Conservation (phyloP, 1,284 basidiomycete species). For the Thelephora terrestris region DNA sequence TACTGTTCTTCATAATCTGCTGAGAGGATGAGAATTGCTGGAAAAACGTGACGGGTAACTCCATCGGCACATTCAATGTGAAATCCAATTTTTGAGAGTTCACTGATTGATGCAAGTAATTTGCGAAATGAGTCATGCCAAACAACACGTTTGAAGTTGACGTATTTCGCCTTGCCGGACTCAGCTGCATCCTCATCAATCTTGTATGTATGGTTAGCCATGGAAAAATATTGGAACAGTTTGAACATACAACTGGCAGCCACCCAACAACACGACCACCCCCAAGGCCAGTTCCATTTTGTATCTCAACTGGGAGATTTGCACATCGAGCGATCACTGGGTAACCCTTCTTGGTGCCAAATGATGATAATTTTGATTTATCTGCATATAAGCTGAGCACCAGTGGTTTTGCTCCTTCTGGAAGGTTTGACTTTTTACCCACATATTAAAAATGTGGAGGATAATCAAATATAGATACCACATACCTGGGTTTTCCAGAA, state of each 20-base stretch:
- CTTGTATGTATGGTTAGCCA: constrained; percentile 4
- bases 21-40: constrained; percentile 20
- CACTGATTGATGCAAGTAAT: constrained; percentile 10
- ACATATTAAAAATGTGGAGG: no score
- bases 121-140: no score
- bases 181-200: constrained; percentile 13
- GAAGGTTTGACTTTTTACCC: no score
- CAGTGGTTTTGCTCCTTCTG: constrained; percentile 16
- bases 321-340: no score
- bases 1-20: constrained; percentile 24
- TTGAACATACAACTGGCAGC: constrained; percentile 29
- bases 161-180: constrained; percentile 11
- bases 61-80: no score
- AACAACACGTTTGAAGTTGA: no score
- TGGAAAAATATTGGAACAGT: background rate
- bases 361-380: constrained; percentile 33
- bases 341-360: no score
- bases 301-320: no score
- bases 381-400: constrained; percentile 31
- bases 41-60: constrained; percentile 13
- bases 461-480: no score
- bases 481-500: no score
- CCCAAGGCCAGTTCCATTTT: no score
- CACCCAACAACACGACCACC: no score
- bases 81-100: constrained; percentile 13